phyloP scores from a whole-genome alignment of 352 stramenopile genomes.

The Phytopythium boreale region DNA sequence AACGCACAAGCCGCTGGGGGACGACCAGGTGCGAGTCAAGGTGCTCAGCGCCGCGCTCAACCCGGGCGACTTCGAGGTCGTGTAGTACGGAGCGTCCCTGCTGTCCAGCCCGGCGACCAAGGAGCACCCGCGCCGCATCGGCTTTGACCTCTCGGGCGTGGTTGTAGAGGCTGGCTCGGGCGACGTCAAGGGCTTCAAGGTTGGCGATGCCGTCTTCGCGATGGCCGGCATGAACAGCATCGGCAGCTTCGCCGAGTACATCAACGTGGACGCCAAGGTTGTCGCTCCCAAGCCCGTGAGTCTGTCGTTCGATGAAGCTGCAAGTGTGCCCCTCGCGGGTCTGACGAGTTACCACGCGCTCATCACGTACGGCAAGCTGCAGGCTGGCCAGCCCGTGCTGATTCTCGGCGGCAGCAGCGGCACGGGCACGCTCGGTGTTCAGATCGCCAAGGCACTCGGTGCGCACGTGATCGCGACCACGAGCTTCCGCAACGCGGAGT shows the following conservation, averaged over 20 bases:
- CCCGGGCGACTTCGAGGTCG: constrained; percentile 24
- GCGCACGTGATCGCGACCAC: constrained; percentile 59
- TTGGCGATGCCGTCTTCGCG: constrained; percentile 20
- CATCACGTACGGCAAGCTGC: constrained; percentile 8
- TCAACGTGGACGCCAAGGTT: constrained; percentile 22
- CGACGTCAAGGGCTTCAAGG: constrained; percentile 15
- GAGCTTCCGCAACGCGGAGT: constrained; percentile 13
- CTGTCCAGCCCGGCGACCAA: constrained; percentile 10
- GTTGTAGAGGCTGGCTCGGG: constrained; percentile 13
- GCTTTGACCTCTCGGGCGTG: constrained; percentile 13
- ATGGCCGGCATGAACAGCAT: constrained; percentile 6
- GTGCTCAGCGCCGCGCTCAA: constrained; percentile 26
- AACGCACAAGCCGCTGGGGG: constrained; percentile 15
- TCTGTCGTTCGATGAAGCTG: constrained; percentile 17
- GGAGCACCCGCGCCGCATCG: constrained; percentile 7
- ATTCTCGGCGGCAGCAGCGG: constrained; percentile 43
- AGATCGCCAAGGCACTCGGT: constrained; percentile 44
- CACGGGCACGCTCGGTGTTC: constrained; percentile 36
- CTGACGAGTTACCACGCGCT: constrained; percentile 36
- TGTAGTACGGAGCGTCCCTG: constrained; percentile 11
- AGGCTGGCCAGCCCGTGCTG: constrained; percentile 19
- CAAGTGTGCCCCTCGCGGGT: constrained; percentile 26
- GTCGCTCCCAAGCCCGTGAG: constrained; percentile 42
- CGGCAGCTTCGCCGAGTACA: constrained; percentile 31
- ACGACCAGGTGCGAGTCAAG: constrained; percentile 28